Conservation (phyloP, 164 flowering plant genomes). For the Tinospora cordifolia region DNA sequence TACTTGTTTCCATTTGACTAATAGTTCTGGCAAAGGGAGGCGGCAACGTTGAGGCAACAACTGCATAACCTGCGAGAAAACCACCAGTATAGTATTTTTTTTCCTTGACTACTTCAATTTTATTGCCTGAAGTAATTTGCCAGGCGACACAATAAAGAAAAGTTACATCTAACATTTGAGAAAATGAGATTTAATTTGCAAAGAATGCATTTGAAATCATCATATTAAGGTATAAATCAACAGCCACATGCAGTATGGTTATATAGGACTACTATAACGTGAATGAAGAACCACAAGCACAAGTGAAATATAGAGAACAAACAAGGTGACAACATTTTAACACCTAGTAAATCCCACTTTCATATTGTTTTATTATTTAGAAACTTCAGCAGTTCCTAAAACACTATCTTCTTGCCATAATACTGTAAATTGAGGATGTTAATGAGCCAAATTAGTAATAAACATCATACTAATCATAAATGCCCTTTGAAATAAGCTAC, state of each 20-base stretch:
- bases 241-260: too few relatives aligned
- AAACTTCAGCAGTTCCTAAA: too few relatives aligned
- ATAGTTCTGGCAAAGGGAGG: slow-evolving; percentile 56
- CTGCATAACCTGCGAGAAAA: slow-evolving; percentile 39
- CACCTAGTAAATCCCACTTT: too few relatives aligned
- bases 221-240: too few relatives aligned
- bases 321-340: too few relatives aligned
- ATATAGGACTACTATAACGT: too few relatives aligned
- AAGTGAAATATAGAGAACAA: too few relatives aligned
- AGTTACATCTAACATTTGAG: neutral
- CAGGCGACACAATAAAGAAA: neutral
- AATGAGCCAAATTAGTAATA: neutral
- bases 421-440: neutral
- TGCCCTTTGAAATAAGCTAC: neutral
- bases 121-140: neutral
- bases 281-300: too few relatives aligned
- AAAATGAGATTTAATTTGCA: too few relatives aligned
- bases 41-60: slow-evolving; percentile 41
- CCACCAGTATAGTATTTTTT: slow-evolving; percentile 29
- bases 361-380: neutral
- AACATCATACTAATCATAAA: neutral
- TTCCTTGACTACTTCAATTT: neutral
- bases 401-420: too few relatives aligned
- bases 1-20: neutral
- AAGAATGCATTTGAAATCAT: too few relatives aligned